Conservation (phyloP, 2,329 filamentous ascomycete genomes). For the Sclerotinia trifoliorum region DNA sequence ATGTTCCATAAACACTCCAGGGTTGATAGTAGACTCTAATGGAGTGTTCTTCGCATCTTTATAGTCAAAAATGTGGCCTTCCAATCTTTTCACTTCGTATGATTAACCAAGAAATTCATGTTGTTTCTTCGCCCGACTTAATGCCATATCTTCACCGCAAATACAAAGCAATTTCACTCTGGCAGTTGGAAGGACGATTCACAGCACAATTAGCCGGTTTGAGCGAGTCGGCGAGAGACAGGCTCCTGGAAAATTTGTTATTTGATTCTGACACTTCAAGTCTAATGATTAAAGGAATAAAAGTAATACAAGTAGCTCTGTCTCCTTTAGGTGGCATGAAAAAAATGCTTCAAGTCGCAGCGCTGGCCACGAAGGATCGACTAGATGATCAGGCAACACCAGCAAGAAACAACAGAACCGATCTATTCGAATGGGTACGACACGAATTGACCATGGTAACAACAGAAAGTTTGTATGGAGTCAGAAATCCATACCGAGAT, state of each 20-base stretch:
- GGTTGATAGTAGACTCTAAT: background rate
- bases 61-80: constrained; percentile 6
- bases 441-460: constrained; percentile 15
- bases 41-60: background rate
- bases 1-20: too few species aligned
- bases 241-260: background rate
- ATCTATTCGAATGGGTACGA: constrained; percentile 13
- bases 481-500: constrained; percentile 13
- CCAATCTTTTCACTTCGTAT: constrained; percentile 16
- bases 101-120: background rate
- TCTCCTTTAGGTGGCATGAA: background rate
- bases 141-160: constrained; percentile 14
- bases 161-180: constrained; percentile 4
- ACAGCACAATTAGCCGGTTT: constrained; percentile 3
- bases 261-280: background rate
- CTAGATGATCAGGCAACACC: background rate
- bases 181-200: constrained; percentile 15
- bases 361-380: background rate
- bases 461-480: constrained; percentile 19
- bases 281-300: constrained; percentile 11
- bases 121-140: background rate
- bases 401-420: background rate
- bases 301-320: constrained; percentile 6
- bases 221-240: background rate
- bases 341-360: constrained; percentile 8